Evolutionary conservation across 2,329 filamentous ascomycete genomes (phyloP), one percentile per base, ranked within the genome.

Genomic region (Rachicladosporium sp.): DNA sequence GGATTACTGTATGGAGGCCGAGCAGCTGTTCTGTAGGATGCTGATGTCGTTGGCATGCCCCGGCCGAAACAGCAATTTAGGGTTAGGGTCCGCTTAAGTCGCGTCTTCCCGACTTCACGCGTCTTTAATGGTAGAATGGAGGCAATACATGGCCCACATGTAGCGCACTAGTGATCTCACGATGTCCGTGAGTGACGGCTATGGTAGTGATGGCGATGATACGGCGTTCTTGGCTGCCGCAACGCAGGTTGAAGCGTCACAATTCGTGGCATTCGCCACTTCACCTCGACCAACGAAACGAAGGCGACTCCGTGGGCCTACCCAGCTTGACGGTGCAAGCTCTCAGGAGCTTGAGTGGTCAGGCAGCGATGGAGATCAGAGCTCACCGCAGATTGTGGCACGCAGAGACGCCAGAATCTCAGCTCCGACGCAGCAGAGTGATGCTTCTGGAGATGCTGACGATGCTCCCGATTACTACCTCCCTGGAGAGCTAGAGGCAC

Each of bases 201-300:
- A 49, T 32, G 54, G 54, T 7, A 40, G 50, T 23, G 54, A 56
- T 12, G 54, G 51, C 35, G 55, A 58, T 42, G 55, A 58, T 36
- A 52, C 53, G 13, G 46, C 37, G 27, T 57, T 57, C 40, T 31
- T 58, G 29, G 52, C 47, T 12, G 55, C 46, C 8, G 54, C 55
- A 5, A 54, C 55, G 1, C 53, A 57, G 36, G 43, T 50, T 12
- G 55, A 56, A 40, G 50, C 50, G 6, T 47, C 53, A 4, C 54
- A 53, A 32, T 34, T 46, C 45, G 48, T 35, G 19, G 50, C 45
- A 36, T 59, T 59, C 37, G 52, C 51, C 19, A 36, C 50, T 19
- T 59, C 57, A 23, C 49, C 54, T n/a, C 44, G 57, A 31, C 54
- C 55, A 4, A 44, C 50, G 12, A 60, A 61, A 48, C 43, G 49